Base-by-base conservation (phyloP, 2,329 filamentous ascomycete genomes). In the Zymoseptoria brevis region DNA sequence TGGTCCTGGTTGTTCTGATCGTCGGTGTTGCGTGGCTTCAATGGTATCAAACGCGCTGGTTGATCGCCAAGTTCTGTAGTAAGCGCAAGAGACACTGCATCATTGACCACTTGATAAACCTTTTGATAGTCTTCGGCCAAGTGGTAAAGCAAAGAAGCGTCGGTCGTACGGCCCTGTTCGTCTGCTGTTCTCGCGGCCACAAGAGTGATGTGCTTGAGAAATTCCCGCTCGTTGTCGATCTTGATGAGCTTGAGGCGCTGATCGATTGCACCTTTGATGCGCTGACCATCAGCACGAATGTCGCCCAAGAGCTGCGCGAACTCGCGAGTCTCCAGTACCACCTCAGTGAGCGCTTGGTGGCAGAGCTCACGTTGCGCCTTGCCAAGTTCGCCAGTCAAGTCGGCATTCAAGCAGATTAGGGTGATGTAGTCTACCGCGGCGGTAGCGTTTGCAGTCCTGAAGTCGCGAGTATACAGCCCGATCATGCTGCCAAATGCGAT, bases 321-420 rank as follows among this genome's bases (percentile, higher is more conserved):
- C 71, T 99, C 94, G 65, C 93, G 86, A 19, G 92, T 96, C 76
- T 99, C 94, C n/a, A 99, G 81, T 24, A 96, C 91, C 58, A 97
- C 85, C 74, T 97, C 94, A 41, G 92, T 89, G 59, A 99, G 80
- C 6, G 91, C 93, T 74, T 96, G 90, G 74, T 96, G 90, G 75
- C 93, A 97, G 45, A 96, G 83, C 53, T 83, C 84, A 56, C 86
- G 83, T 71, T 96, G 93, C 50, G 87, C 86, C 61, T 83, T 85
- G 58, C 90, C 91, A 5, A 87, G 80, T 58, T 89, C 83, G 19
- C 87, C 88, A 24, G 81, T 83, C 50, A 95, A 79, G 72, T 96
- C 93, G 54, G 87, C 84, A 71, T 97, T 97, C 58, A 99, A 83
- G 73, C 90, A 96, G 69, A 99, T 92, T 59, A 99, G 78, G 5